phyloP scores from a whole-genome alignment of 495 filamentous ascomycete genomes.

The Rhypophila decipiens region DNA sequence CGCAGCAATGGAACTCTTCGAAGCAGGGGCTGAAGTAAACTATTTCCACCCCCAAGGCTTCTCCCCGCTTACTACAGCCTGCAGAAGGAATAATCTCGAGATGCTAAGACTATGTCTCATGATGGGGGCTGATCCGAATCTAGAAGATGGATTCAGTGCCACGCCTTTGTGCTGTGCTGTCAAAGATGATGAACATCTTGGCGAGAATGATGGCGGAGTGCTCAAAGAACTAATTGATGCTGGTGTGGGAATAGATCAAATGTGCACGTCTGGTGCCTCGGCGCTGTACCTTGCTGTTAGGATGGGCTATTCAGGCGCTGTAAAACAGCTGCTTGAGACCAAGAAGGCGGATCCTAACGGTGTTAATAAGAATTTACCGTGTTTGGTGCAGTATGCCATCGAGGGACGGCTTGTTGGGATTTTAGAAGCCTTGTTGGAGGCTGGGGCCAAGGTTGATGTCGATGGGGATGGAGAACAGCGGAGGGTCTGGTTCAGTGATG shows the following conservation, averaged over 20 bases:
- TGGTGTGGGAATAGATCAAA: background rate
- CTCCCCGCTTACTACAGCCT: background rate
- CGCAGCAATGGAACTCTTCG: background rate
- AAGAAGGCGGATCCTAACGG: background rate
- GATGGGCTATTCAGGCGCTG: background rate
- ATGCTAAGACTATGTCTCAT: background rate
- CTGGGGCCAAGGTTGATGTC: background rate
- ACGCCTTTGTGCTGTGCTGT: background rate
- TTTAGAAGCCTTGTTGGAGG: background rate
- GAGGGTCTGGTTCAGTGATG: background rate
- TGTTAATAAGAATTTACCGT: background rate
- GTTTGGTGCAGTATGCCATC: background rate
- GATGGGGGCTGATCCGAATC: background rate
- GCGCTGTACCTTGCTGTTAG: background rate
- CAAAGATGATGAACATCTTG: background rate
- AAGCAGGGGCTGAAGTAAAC: background rate
- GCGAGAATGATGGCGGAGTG: background rate
- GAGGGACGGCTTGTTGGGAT: background rate
- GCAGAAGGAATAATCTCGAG: background rate
- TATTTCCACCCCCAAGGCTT: background rate
- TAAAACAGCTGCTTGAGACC: background rate
- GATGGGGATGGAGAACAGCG: no score
- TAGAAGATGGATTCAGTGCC: background rate
- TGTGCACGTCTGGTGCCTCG: background rate
- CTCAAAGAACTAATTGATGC: background rate